Conservation (phyloP, 257 asterid genomes). For the Ligustrum vulgare region DNA sequence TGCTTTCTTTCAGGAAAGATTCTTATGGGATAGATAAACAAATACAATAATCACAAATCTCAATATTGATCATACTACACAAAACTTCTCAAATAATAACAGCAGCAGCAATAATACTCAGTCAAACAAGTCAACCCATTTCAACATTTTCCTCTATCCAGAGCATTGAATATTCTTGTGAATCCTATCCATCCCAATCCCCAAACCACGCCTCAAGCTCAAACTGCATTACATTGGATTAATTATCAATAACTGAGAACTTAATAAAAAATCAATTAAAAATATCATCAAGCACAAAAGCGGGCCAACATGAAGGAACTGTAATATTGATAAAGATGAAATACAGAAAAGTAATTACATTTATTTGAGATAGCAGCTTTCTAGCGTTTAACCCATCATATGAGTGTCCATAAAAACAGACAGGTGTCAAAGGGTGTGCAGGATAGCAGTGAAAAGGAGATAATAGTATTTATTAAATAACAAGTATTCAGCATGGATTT, state of each 20-base stretch:
- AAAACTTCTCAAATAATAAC: not conserved
- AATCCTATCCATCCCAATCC: not conserved
- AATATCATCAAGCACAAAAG: not conserved
- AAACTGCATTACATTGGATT: not conserved
- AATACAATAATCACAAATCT: slow-evolving; percentile 3
- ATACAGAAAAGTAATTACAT: not conserved
- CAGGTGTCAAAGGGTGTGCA: not conserved
- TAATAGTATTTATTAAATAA: too few species aligned
- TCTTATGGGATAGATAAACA: not conserved
- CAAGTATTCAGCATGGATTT: not conserved
- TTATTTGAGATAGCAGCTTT: not conserved
- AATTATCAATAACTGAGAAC: not conserved
- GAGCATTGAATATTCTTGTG: not conserved
- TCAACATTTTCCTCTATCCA: not conserved
- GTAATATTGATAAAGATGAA: too few species aligned
- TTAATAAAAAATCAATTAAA: not conserved
- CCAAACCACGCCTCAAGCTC: not conserved
- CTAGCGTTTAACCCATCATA: not conserved
- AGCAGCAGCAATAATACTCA: too few species aligned
- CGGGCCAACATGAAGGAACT: not conserved
- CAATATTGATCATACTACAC: not conserved
- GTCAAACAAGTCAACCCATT: not conserved
- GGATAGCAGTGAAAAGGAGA: not conserved
- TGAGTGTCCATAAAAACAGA: not conserved
- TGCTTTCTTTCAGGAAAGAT: not conserved